Percentiles rank a stretch among this genome's conserved stretches.
Evolutionary conservation across 2,329 filamentous ascomycete species (phyloP).

Genomic region (Claviceps pusilla): DNA sequence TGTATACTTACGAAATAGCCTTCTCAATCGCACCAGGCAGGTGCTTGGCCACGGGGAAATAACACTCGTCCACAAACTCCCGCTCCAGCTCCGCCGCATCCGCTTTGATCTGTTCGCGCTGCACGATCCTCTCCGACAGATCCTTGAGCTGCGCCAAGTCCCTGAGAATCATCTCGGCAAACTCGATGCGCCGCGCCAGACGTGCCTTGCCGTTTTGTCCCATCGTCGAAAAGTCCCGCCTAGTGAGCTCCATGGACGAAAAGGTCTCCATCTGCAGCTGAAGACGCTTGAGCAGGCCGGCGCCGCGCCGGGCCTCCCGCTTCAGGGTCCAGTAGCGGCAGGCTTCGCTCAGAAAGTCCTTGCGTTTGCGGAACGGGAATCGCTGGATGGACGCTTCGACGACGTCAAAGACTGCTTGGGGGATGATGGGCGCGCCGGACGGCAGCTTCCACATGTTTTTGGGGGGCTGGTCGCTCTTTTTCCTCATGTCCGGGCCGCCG

Average conservation of each 20-base stretch:
- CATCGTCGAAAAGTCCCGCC: slow-evolving; percentile 92
- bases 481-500: slow-evolving; percentile 23
- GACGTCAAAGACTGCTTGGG: slow-evolving; percentile 70
- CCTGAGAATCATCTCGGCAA: slow-evolving; percentile 58
- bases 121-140: slow-evolving; percentile 55
- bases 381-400: slow-evolving; percentile 72
- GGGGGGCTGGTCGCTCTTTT: slow-evolving; percentile 40
- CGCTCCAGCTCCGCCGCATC: slow-evolving; percentile 62
- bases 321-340: slow-evolving; percentile 98
- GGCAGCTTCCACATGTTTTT: slow-evolving; percentile 67
- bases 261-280: slow-evolving; percentile 94
- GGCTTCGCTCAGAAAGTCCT: slow-evolving; percentile 82
- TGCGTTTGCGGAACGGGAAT: slow-evolving; percentile 68
- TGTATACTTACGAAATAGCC: slow-evolving; percentile 54
- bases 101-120: slow-evolving; percentile 64
- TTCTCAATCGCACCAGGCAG: slow-evolving; percentile 67
- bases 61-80: slow-evolving; percentile 72
- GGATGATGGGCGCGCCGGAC: slow-evolving; percentile 88
- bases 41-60: slow-evolving; percentile 72
- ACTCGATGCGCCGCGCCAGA: slow-evolving; percentile 71
- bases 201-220: slow-evolving; percentile 67
- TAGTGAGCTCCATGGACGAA: slow-evolving; percentile 91
- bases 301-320: slow-evolving; percentile 78
- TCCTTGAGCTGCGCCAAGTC: slow-evolving; percentile 65
- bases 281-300: slow-evolving; percentile 78